A percentile compares a stretch with the other conserved stretches of the same genome.
These are phyloP conservation scores for Desmodesmus armatus DNA, from an alignment of 139 green algal species.

Conservation along the genomic window DNA sequence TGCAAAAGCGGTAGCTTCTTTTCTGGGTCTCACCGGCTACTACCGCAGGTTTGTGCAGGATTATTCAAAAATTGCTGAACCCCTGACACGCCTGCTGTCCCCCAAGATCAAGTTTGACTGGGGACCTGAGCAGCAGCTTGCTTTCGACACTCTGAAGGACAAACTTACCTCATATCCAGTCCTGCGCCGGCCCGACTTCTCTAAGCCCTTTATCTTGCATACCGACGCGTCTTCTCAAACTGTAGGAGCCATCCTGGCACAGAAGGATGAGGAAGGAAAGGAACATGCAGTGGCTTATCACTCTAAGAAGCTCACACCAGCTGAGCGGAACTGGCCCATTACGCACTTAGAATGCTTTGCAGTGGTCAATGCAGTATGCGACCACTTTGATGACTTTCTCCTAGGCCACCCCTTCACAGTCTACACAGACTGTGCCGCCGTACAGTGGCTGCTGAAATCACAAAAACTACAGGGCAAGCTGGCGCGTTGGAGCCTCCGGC, in stretches of 20 bases:
- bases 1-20: conserved; percentile 24
- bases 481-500: conserved; percentile 19
- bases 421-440: conserved; percentile 29
- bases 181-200: conserved; percentile 32
- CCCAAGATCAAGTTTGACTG: conserved; percentile 1
- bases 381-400: conserved; percentile 24
- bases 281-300: conserved; percentile 35
- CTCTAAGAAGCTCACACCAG: conserved; percentile 5
- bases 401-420: conserved; percentile 18
- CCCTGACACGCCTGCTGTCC: conserved; percentile 24
- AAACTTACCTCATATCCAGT: conserved; percentile 4
- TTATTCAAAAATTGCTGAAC: conserved; percentile 30
- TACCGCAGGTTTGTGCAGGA: conserved; percentile 41
- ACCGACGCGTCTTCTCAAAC: conserved; percentile 37
- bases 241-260: conserved; percentile 40
- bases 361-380: conserved; percentile 35
- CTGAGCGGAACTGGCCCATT: not conserved
- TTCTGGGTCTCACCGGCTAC: conserved; percentile 47
- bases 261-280: conserved; percentile 26
- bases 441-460: conserved; percentile 28
- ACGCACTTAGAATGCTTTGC: conserved; percentile 42
- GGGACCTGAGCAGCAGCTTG: conserved; percentile 26
- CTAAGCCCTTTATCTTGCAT: conserved; percentile 41
- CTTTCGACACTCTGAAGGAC: conserved; percentile 45
- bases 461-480: conserved; percentile 32